A percentile compares a stretch with the other conserved stretches of the same genome.
phyloP scores from a whole-genome alignment of 148 eudicot genomes.

The Pharnaceum exiguum region DNA sequence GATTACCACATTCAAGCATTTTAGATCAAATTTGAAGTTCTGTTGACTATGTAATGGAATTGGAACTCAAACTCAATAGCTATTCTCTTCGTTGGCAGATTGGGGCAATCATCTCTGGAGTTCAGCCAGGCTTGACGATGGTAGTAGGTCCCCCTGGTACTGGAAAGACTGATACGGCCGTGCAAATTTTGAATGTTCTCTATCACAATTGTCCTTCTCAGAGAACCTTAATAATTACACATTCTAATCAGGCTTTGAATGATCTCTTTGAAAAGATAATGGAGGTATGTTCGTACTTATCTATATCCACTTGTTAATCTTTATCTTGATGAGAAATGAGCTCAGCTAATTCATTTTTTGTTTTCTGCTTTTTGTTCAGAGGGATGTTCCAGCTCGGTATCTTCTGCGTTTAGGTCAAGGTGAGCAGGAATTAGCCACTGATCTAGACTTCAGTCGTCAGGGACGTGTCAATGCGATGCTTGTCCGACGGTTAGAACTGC shows the following conservation, averaged over 20 bases:
- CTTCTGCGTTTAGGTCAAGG: conserved; percentile 99
- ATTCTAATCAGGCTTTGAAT: conserved; percentile 95
- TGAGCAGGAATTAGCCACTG: conserved; percentile 97
- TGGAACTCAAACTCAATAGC: not conserved
- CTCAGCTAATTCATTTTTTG: not conserved
- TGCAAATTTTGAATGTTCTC: conserved; percentile 87
- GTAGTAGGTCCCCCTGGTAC: conserved; percentile 99
- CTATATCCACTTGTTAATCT: not conserved
- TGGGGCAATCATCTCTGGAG: conserved; percentile 88
- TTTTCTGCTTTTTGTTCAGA: conserved; percentile 31
- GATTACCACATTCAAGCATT: too few species aligned
- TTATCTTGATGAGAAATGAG: too few species aligned
- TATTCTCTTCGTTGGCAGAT: conserved; percentile 35
- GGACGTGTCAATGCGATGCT: conserved; percentile 99
- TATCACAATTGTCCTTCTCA: conserved; percentile 98
- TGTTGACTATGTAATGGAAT: too few species aligned
- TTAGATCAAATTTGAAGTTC: too few species aligned
- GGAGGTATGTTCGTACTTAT: conserved; percentile 45
- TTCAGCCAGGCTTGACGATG: conserved; percentile 96
- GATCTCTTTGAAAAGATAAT: conserved; percentile 97
- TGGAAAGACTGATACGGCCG: conserved; percentile 98
- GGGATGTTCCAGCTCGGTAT: conserved; percentile 99
- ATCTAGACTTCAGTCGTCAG: conserved; percentile 96
- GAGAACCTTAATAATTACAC: conserved; percentile 94
- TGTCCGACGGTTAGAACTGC: conserved; percentile 87